Evolutionary conservation across 2,329 filamentous ascomycete species (phyloP).

Genomic region (Eurotiales sp.): DNA sequence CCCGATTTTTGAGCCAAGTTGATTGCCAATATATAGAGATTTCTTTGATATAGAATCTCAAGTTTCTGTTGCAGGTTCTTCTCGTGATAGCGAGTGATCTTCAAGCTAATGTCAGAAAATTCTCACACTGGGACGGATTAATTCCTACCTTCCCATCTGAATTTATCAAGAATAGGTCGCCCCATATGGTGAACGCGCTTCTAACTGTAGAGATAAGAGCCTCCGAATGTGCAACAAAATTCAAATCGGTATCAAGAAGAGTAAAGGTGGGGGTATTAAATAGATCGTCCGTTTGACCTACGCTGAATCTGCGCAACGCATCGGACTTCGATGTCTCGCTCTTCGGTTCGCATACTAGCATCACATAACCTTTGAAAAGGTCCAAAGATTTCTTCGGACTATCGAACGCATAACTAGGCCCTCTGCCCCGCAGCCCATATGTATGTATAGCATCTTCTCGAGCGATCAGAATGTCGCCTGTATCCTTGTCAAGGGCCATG

Average conservation of each 20-base stretch:
- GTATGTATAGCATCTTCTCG: slow-evolving; percentile 94
- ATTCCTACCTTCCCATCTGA: slow-evolving; percentile 78
- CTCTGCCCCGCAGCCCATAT: slow-evolving; percentile 79
- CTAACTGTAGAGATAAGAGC: slow-evolving; percentile 76
- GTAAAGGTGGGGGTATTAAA: slow-evolving; percentile 88
- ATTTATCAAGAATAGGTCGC: slow-evolving; percentile 82
- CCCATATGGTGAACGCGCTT: slow-evolving; percentile 81
- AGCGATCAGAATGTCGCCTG: slow-evolving; percentile 84
- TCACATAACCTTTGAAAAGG: slow-evolving; percentile 80
- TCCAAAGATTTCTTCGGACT: slow-evolving; percentile 79
- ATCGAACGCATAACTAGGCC: slow-evolving; percentile 86
- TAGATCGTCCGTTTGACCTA: slow-evolving; percentile 67
- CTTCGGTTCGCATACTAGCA: slow-evolving; percentile 75
- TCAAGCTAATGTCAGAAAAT: slow-evolving; percentile 21
- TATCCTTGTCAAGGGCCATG: slow-evolving; percentile 79
- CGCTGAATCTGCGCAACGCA: slow-evolving; percentile 69
- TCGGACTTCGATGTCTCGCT: slow-evolving; percentile 53
- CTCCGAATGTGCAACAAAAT: slow-evolving; percentile 86
- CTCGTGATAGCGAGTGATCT: slow-evolving; percentile 86
- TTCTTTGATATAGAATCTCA: slow-evolving; percentile 89
- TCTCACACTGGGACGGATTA: not conserved
- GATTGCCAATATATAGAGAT: slow-evolving; percentile 86
- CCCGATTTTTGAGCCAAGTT: slow-evolving; percentile 88
- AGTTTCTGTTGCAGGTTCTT: slow-evolving; percentile 86
- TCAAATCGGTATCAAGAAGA: slow-evolving; percentile 84